Evolutionary conservation across 305 asterid genomes (phyloP), one percentile per base, ranked within the genome.

Genomic region (Rubia peregrina): DNA sequence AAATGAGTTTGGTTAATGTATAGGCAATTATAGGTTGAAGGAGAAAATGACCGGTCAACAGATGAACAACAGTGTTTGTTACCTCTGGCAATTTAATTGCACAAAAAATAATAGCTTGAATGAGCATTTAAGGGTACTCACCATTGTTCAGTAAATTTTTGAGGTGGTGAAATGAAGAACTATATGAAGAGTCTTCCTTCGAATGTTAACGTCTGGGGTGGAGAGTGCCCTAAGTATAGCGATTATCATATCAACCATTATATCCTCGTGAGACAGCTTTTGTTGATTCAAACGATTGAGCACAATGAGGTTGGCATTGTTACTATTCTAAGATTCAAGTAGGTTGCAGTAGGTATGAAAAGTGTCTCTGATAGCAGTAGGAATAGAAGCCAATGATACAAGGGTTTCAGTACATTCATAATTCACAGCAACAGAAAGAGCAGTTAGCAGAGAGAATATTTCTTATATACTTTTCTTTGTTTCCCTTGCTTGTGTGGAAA

Each of bases 391-490:
- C 83, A 93, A 76, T 24, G 96, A 88, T 71, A 93, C 95, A 61
- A 93, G 96, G 76, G 97, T 93, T 73, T 97, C 97, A 48, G 98
- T 97, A 86, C 98, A 91, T 83, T 93, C 98, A 72, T 85, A 93
- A 49, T 88, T 83, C 61, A 93, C 97, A 66, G 92, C 96, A 71
- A 97, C 95, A 19, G 97, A 91, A 75, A 96, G 96, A 51, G 94
- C 88, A 53, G 53, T 86, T 73, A 91, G 85, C 68, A 93, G 80
- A 67, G 98, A 91, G 71, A 64, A 93, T 93, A 76, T 89, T 91
- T 87, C 83, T 91, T 51, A 91, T 93, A 80, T 93, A 93, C 73
- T 82, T 93, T 85, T 96, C 96, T 66, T 93, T 93, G 72, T 89
- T 96, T 57, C 82, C 91, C 80, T 85, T 93, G 84, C 89, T 91